Evolutionary conservation across 2,329 filamentous ascomycete species (phyloP).

Genomic region (Aspergillus amoenus): DNA sequence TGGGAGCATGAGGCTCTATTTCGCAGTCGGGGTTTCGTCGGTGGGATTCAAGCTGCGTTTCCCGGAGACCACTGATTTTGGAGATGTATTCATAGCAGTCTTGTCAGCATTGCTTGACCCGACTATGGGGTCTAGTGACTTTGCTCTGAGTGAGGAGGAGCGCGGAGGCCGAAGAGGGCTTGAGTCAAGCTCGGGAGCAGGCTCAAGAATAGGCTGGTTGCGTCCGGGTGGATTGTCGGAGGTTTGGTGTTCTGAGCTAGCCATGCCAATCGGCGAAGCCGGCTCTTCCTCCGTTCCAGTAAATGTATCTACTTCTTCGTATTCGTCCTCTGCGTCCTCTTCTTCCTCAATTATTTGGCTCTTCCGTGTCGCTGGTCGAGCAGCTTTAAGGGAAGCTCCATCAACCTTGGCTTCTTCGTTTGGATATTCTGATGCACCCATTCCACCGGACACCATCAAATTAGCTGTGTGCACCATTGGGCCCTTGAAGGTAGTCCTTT

Average conservation of each 20-base stretch:
- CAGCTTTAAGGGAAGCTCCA: slow-evolving; percentile 16
- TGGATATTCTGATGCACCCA: slow-evolving; percentile 34
- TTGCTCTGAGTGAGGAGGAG: slow-evolving; percentile 38
- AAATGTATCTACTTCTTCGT: slow-evolving; percentile 45
- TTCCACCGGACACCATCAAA: slow-evolving; percentile 33
- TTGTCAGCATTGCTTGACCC: slow-evolving; percentile 10
- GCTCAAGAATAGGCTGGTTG: slow-evolving; percentile 28
- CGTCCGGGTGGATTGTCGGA: slow-evolving; percentile 17
- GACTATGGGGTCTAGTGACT: slow-evolving; percentile 15
- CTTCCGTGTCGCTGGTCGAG: slow-evolving; percentile 34
- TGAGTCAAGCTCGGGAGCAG: slow-evolving; percentile 32
- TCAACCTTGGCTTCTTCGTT: slow-evolving; percentile 26
- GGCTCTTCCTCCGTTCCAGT: slow-evolving; percentile 32
- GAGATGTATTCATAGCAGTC: slow-evolving; percentile 8
- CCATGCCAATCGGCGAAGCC: slow-evolving; percentile 22
- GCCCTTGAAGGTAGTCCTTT: slow-evolving; percentile 47
- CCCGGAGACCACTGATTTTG: slow-evolving; percentile 16
- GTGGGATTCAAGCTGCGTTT: slow-evolving; percentile 3
- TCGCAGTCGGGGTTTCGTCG: not conserved
- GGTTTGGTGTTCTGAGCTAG: slow-evolving; percentile 12
- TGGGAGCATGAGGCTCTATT: slow-evolving; percentile 10
- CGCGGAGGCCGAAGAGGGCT: slow-evolving; percentile 35
- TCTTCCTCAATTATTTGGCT: slow-evolving; percentile 48
- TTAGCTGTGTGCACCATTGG: slow-evolving; percentile 43
- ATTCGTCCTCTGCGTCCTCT: slow-evolving; percentile 42